Evolutionary conservation across 345 rosid species (phyloP), one percentile per base, ranked within the genome.

Genomic region (Psidium friedrichsthalianum): DNA sequence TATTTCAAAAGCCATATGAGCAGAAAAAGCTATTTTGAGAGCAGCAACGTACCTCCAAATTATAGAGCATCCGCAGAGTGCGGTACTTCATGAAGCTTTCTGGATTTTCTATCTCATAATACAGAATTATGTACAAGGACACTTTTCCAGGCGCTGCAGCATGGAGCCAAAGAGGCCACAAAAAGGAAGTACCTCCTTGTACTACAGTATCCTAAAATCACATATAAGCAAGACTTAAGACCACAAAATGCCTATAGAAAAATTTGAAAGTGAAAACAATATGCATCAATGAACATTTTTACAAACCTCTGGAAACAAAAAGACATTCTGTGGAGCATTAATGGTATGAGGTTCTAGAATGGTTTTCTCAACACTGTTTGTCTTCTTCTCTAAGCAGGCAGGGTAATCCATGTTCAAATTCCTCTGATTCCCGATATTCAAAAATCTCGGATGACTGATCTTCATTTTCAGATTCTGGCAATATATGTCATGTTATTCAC

Each of bases 131-230:
- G 84, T 87, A 90, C 89, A 95, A 86, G 59, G 95, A 92, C 84
- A 92, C 87, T 47, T 87, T 90, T 91, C 98, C 99, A 86, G 98
- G 97, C 84, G 88, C 89, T 87, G 99, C 95, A 90, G 99, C 99
- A 82, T 93, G 99, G 90, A 96, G 87, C 99, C 99, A 96, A 56
- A 97, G 92, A 86, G 99, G 97, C 99, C 99, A 96, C 81, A 88
- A 86, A 58, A 97, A 91, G 78, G 98, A 90, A 86, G 84, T 88
- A 58, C 88, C 94, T 54, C 93, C 91, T 86, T 89, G 90, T 84
- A 94, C 85, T 83, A 92, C 86, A 82, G 89, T 84, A 87, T 93
- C 95, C 99, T 97, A 90, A 87, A 87, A 84, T 86, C 29, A 84
- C 82, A 86, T n/a, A 83, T 51, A 84, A 83, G 80, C 53, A 85